phyloP scores from a whole-genome alignment of 805 yeast species.

The Hanseniaspora guilliermondii region DNA sequence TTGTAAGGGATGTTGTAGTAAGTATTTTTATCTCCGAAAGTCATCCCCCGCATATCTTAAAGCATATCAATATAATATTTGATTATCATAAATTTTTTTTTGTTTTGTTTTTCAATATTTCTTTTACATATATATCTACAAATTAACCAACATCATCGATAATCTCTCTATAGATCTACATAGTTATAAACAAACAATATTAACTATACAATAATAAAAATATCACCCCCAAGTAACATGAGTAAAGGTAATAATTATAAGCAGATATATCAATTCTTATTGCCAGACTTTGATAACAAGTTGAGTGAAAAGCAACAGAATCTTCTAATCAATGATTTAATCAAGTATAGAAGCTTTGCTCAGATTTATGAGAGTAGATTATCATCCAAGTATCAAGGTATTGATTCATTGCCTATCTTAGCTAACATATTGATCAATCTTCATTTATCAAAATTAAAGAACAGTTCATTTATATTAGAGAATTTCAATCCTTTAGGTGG shows the following conservation, averaged over 20 bases:
- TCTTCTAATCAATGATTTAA: neutral
- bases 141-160: too few species aligned
- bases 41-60: too few species aligned
- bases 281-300: conserved; percentile 3
- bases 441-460: neutral
- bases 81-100: too few species aligned
- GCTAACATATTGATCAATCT: neutral
- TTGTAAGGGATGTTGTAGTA: too few species aligned
- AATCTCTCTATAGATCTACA: too few species aligned
- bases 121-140: too few species aligned
- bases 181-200: too few species aligned
- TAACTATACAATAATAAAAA: too few species aligned
- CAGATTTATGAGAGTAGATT: neutral
- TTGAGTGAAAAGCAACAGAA: neutral
- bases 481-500: neutral
- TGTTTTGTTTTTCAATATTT: too few species aligned
- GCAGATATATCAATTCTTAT: neutral
- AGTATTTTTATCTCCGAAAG: too few species aligned
- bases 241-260: neutral
- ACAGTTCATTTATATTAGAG: neutral
- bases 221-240: neutral
- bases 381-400: neutral
- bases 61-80: too few species aligned
- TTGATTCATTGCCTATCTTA: conserved; percentile 2
- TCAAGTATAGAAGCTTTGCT: neutral